Evolutionary conservation across 140 eudicot species (phyloP).

Genomic region (Flaveria floridana): DNA sequence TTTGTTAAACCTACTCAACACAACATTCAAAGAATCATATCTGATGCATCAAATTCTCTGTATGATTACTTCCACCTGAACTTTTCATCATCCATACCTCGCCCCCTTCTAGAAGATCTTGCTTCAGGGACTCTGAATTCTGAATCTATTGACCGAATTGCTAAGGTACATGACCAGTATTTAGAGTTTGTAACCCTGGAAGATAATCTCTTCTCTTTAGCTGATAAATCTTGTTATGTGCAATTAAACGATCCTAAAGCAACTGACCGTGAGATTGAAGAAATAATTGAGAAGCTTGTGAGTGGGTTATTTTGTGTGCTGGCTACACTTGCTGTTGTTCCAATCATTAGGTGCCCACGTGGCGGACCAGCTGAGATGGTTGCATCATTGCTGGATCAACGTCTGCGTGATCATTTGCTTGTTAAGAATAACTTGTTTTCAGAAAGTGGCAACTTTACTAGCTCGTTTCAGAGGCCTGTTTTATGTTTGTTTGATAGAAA

Average conservation of each 20-base stretch:
- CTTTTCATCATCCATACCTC: conserved; percentile 79
- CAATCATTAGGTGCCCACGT: conserved; percentile 73
- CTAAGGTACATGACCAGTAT: conserved; percentile 89
- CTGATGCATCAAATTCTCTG: conserved; percentile 59
- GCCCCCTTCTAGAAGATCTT: conserved; percentile 76
- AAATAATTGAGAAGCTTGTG: conserved; percentile 64
- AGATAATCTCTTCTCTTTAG: conserved; percentile 73
- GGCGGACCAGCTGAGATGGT: conserved; percentile 99
- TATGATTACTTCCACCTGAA: conserved; percentile 84
- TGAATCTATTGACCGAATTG: conserved; percentile 61
- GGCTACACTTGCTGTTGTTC: conserved; percentile 91
- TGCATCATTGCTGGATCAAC: conserved; percentile 80
- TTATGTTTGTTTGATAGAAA: conserved; percentile 83
- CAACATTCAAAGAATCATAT: conserved; percentile 62
- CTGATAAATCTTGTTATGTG: conserved; percentile 67
- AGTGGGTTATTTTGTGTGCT: conserved; percentile 85
- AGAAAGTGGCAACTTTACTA: conserved; percentile 70
- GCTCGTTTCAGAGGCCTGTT: conserved; percentile 78
- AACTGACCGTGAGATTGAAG: conserved; percentile 80
- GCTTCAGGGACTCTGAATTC: conserved; percentile 71
- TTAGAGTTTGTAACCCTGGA: conserved; percentile 87
- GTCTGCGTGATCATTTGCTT: conserved; percentile 79
- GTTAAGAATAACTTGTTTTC: conserved; percentile 80
- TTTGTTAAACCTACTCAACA: conserved; percentile 62
- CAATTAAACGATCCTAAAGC: conserved; percentile 83